phyloP scores from a whole-genome alignment of 495 filamentous ascomycete genomes.

The Xylaria telfairii region DNA sequence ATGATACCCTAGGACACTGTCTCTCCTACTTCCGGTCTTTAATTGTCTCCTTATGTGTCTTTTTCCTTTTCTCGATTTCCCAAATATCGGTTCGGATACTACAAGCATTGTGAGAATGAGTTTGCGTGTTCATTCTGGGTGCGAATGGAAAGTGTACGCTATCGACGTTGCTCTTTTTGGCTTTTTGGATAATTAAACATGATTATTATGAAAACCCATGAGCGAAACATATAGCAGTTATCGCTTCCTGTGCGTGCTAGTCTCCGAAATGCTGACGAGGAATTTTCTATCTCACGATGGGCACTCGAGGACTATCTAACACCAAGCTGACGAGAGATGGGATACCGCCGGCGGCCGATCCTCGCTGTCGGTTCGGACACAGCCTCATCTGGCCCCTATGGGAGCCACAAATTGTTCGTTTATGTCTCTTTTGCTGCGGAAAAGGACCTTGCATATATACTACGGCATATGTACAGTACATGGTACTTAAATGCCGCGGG shows the following conservation, averaged over 20 bases:
- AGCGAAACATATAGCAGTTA: not conserved
- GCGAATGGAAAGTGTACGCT: constrained; percentile 15
- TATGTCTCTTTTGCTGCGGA: not conserved
- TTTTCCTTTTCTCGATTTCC: not conserved
- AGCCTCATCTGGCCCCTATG: not conserved
- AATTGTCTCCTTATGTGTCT: not conserved
- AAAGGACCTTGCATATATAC: not conserved
- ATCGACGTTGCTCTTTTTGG: not conserved
- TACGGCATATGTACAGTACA: too few species aligned
- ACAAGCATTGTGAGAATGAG: not conserved
- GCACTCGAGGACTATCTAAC: not conserved
- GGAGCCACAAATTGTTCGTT: not conserved
- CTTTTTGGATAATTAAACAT: not conserved
- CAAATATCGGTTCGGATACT: not conserved
- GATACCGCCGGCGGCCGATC: not conserved
- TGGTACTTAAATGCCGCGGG: not conserved
- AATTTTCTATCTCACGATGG: not conserved
- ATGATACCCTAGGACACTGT: constrained; percentile 14
- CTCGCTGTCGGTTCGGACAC: not conserved
- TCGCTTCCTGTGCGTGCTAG: not conserved
- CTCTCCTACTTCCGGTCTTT: not conserved
- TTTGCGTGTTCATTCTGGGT: not conserved
- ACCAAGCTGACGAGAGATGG: not conserved
- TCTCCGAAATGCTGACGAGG: not conserved
- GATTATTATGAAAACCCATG: not conserved